Base-by-base conservation (phyloP, 2,329 filamentous ascomycete species). In the Exophiala sp. region DNA sequence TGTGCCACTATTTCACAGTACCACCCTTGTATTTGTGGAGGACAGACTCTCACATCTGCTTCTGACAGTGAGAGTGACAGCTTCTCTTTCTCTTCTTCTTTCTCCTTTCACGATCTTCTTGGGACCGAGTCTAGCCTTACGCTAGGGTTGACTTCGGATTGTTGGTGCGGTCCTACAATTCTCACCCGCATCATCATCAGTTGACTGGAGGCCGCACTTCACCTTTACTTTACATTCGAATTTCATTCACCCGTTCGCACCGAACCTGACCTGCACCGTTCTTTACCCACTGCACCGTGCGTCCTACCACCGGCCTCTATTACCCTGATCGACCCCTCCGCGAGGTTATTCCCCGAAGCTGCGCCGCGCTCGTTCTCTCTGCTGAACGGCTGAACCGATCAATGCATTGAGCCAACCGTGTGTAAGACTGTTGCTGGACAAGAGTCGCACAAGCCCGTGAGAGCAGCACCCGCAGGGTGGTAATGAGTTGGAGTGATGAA, bases 401-500 rank as follows among this genome's bases (percentile, higher is more conserved):
- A 14, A 41, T 41, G 19, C 13, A 41, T 41, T 41, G 21, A 41
- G 14, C 4, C 38, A 41, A n/a, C 21, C 13, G 3, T 10, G 4
- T 34, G 23, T 41, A n/a, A 27, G 24, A 39, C 27, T 40, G 18
- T 41, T 50, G 52, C 48, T 42, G 43, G 52, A 35, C 37, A 44
- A 40, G 30, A 55, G 45, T 42, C 19, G 44, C 24, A 32, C 42
- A 35, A 42, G 7, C 14, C 30, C 14, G 27, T 19, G 22, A 34
- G 16, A 37, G 13, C 13, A 19, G 13, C 13, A 21, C 19, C 29
- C 32, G 44, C 22, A 14, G 42, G 35, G 44, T 35, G 52, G 57
- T 53, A 54, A 60, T 60, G 58, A 54, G 49, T 49, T 48, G 44
- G 52, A 56, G 56, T 52, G 85, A 89, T 93, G 82, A 86, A 91